Evolutionary conservation across 164 flowering plant genomes (phyloP).

Genomic region (Saururus chinensis): DNA sequence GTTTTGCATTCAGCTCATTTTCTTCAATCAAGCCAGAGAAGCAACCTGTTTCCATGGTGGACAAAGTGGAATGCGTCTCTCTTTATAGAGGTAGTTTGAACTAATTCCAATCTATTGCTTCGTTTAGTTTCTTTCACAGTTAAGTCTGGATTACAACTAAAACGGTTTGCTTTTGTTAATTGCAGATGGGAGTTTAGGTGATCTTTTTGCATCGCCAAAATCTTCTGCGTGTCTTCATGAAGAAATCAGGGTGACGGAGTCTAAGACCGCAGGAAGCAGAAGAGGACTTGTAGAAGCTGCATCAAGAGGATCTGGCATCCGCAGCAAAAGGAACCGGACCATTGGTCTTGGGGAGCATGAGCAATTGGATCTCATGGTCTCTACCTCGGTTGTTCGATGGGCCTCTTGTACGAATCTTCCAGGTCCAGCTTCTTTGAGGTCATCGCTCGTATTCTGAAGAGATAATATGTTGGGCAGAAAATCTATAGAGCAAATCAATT

Average conservation of each 20-base stretch:
- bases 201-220: slow-evolving; percentile 21
- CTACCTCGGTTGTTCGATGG: slow-evolving; percentile 83
- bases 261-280: slow-evolving; percentile 23
- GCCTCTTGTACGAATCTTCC: slow-evolving; percentile 78
- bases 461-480: neutral
- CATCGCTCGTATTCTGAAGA: slow-evolving; percentile 66
- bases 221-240: slow-evolving; percentile 10
- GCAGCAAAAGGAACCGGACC: slow-evolving; percentile 60
- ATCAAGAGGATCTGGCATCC: slow-evolving; percentile 38
- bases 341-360: slow-evolving; percentile 77
- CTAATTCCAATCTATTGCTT: neutral
- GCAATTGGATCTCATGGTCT: slow-evolving; percentile 57
- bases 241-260: slow-evolving; percentile 12
- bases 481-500: too few relatives aligned
- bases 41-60: slow-evolving; percentile 9
- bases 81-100: neutral
- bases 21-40: slow-evolving; percentile 22
- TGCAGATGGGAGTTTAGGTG: slow-evolving; percentile 29
- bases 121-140: slow-evolving; percentile 1
- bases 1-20: slow-evolving; percentile 52
- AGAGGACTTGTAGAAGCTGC: slow-evolving; percentile 17
- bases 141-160: slow-evolving; percentile 4
- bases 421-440: slow-evolving; percentile 54
- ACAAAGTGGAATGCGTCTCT: slow-evolving; percentile 28
- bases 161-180: too few relatives aligned